A percentile compares a stretch with the other conserved stretches of the same genome.
phyloP scores from a whole-genome alignment of 2,329 filamentous ascomycete genomes.

The Botrytis deweyae region DNA sequence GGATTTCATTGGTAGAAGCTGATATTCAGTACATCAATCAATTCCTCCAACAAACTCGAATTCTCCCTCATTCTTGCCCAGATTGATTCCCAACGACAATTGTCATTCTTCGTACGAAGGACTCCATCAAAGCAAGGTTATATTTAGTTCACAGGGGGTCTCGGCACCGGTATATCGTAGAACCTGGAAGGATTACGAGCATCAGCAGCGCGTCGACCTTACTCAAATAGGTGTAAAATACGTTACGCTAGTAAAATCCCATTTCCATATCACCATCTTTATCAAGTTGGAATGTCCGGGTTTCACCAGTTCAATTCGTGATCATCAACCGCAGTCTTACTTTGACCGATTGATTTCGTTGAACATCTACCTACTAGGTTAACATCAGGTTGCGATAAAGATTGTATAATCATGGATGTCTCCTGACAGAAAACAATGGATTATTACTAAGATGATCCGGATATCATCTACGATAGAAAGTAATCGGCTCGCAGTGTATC shows the following conservation, averaged over 20 bases:
- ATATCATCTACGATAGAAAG: background rate
- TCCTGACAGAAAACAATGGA: background rate
- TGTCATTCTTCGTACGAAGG: too few species aligned
- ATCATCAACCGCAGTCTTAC: background rate
- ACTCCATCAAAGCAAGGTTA: background rate
- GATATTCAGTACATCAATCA: background rate
- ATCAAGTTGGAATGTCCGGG: too few species aligned
- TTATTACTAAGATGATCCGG: background rate
- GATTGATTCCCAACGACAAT: background rate
- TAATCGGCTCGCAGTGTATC: background rate
- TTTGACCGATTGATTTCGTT: background rate
- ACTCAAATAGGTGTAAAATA: background rate
- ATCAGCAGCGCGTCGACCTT: conserved; percentile 6
- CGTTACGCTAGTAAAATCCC: background rate
- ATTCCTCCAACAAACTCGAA: background rate
- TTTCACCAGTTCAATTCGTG: too few species aligned
- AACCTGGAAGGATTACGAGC: background rate
- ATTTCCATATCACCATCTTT: background rate
- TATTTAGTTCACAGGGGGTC: background rate
- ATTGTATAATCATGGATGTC: background rate
- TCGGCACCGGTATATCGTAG: background rate
- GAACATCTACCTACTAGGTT: background rate
- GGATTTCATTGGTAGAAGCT: too few species aligned
- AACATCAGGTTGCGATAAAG: background rate
- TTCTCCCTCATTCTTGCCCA: background rate